Base-by-base conservation (phyloP, 176 grass and related monocot genomes). In the Carex cristatella region DNA sequence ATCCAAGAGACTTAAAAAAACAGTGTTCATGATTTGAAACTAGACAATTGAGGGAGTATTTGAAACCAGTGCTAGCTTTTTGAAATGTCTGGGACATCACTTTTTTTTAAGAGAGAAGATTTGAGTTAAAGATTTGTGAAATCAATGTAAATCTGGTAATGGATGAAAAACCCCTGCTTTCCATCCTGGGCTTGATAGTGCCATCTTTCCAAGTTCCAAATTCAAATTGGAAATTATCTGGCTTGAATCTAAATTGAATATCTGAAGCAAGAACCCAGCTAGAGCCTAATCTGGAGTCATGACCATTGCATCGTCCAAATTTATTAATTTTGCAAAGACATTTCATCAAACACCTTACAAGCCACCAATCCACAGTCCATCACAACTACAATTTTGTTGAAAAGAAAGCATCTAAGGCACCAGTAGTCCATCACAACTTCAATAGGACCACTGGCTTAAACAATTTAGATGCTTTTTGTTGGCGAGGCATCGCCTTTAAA, bases 281-380 rank as follows among this genome's bases (percentile, higher is more conserved):
- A 19, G 5, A 63, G 32, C 23, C 23, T 23, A 23, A 23, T 23
- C 23, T 23, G 23, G 23, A 23, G 23, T 23, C 23, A 23, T 23
- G 23, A 23, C 23, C 23, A 23, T 23, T 23, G 23, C 23, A 23
- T 23, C 23, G 23, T 7, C 37, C 5, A 81, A 81, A 64, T 64
- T 16, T 7, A 48, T 44, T 1, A 70, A 70, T 60, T 58, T 42
- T 4, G 15, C 18, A 49, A 13, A 67, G 10, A 19, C 80, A 68
- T 67, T 83, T 83, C 19, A 54, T 83, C 61, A 4, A 83, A 83
- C 79, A 66, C 1, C n/a, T 83, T 35, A 9, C 28, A 9, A 65
- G 80, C 80, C 15, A 81, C 4, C 79, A 81, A 81, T 60, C 56
- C 30, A 64, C 18, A 30, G 7, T 53, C 15, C 30, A 61, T 61